Percentiles rank a stretch among this genome's conserved stretches.
phyloP scores from a whole-genome alignment of 495 filamentous ascomycete genomes.

The Hapsidospora chrysogenum region DNA sequence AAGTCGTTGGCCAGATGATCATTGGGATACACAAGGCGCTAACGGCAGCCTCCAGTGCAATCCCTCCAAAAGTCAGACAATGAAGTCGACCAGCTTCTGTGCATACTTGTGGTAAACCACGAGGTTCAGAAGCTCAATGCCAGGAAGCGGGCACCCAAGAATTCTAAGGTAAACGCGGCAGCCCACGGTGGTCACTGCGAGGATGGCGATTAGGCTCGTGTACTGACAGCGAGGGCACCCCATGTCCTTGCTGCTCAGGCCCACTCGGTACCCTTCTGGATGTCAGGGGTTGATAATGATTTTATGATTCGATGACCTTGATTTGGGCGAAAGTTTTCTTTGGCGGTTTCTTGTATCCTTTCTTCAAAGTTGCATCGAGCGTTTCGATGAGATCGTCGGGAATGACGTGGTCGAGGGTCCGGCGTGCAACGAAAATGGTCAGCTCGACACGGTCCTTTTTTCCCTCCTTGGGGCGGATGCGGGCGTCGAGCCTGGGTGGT shows the following conservation, averaged over 20 bases:
- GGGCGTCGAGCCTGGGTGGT: too few relatives aligned
- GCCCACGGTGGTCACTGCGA: not conserved
- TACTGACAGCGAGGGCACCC: too few relatives aligned
- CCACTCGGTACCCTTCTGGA: too few relatives aligned
- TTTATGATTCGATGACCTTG: constrained; percentile 2
- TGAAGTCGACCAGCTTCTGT: constrained; percentile 1
- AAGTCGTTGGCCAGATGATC: too few relatives aligned
- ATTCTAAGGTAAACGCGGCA: not conserved
- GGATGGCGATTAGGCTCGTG: not conserved
- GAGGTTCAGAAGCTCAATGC: constrained; percentile 5
- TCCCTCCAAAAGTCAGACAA: not conserved
- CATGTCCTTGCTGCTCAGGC: too few relatives aligned
- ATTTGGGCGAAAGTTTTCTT: not conserved
- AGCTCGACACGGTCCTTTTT: constrained; percentile 3
- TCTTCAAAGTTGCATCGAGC: constrained; percentile 1
- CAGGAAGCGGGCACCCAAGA: not conserved
- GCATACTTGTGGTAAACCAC: constrained; percentile 1
- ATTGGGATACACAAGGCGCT: too few relatives aligned
- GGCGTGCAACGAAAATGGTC: not conserved
- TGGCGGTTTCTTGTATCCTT: not conserved
- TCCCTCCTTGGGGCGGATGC: not conserved
- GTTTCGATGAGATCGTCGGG: not conserved
- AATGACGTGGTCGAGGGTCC: not conserved
- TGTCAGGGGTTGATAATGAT: too few relatives aligned
- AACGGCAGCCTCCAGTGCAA: not conserved